phyloP scores from a whole-genome alignment of 345 rosid genomes.

The Aquilaria malaccensis region DNA sequence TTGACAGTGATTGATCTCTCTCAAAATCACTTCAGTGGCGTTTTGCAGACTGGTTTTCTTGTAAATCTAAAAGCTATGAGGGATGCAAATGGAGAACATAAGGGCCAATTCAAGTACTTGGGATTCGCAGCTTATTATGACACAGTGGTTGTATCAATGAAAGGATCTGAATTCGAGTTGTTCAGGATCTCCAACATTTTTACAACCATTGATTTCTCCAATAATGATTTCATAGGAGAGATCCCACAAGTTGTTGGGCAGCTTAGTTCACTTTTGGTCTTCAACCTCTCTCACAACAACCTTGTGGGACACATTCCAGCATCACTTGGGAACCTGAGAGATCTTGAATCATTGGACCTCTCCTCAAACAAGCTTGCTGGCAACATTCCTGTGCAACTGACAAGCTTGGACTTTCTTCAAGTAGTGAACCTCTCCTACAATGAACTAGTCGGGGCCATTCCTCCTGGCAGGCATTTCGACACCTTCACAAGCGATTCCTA shows the following conservation, averaged over 20 bases:
- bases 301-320: conserved; percentile 15
- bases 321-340: conserved; percentile 9
- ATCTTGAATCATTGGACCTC: conserved; percentile 16
- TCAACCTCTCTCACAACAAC: conserved; percentile 19
- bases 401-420: conserved; percentile 1
- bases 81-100: not conserved
- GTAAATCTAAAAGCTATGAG: conserved; percentile 3
- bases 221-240: conserved; percentile 9
- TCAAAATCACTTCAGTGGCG: conserved; percentile 1
- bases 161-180: not conserved
- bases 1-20: conserved; percentile 5
- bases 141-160: not conserved
- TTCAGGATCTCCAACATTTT: not conserved
- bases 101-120: too few relatives aligned
- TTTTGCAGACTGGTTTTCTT: not conserved
- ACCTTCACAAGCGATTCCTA: not conserved
- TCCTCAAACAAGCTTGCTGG: conserved; percentile 16
- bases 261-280: conserved; percentile 6
- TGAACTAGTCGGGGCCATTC: conserved; percentile 12
- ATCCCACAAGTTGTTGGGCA: conserved; percentile 20
- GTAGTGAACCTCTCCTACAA: conserved; percentile 15
- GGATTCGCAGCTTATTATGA: not conserved
- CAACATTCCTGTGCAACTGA: conserved; percentile 15
- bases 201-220: conserved; percentile 2
- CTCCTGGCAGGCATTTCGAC: not conserved